Base-by-base conservation (phyloP, 805 yeast species). In the Metschnikowia hibisci region DNA sequence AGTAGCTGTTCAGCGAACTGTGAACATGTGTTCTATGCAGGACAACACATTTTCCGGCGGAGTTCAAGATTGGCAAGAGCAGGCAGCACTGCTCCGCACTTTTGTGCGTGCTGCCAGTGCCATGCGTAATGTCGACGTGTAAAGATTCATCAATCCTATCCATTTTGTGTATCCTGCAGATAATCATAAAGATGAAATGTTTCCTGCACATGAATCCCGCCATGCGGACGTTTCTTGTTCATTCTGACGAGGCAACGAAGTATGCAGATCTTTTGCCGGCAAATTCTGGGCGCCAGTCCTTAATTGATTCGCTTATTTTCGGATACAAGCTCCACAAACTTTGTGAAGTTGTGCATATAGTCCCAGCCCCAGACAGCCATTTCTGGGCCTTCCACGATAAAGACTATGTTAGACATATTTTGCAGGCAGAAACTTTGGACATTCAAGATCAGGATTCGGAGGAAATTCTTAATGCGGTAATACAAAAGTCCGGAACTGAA, bases 351-450 rank as follows among this genome's bases (percentile, higher is more conserved):
- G 47, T 63, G 2, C 42, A 58, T 48, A 34, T 55, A 26, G 31
- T 49, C 6, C 37, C 42, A 34, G 71, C 75, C 1, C 51, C 62
- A 0, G 48, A 47, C 30, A 48, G 54, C 2, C 81, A 80, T 4
- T 48, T 83, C 7, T 38, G 55, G 2, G 60, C 60, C 25, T 83
- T 78, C 52, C 90, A 83, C 52, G 76, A 75, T 26, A 42, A 45
- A 2, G 55, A 53, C 2, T 82, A 65, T 51, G 61, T 80, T 1
- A 55, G 64, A 5, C 53, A 55, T 8, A 53, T 82, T n/a, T 52
- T 78, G 29, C 52, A 52, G 32, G 44, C 45, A 11, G 23, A 20
- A 20, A 20, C 23, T 20, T 20, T 6, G 23, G 23, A 8, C 7
- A 20, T 8, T 20, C 23, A 20, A 8, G 23, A 20, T 20, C 23